Base-by-base conservation (phyloP, 306 rosid species). In the Trifolium repens region DNA sequence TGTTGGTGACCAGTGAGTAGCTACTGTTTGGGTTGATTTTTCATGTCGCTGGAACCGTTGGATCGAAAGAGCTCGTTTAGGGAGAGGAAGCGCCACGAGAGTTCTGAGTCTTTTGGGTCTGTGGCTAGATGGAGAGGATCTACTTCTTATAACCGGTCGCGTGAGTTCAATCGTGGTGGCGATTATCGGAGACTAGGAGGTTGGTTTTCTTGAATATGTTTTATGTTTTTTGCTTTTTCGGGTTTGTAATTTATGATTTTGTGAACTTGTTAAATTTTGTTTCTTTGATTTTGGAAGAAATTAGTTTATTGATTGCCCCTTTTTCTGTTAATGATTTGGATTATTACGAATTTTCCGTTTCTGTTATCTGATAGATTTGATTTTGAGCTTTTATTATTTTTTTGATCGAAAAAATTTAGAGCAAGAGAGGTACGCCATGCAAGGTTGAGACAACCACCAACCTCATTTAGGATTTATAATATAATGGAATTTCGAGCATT, bases 41-140 rank as follows among this genome's bases (percentile, higher is more conserved):
- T 89, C 88, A 96, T 96, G 99, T 97, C 98, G 98, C 97, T 89
- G 24, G 99, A 96, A 85, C 96, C 97, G 67, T 71, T 92, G 64
- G 64, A 58, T 58, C 64, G 64, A 58, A 58, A 96, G 90, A 96
- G 91, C 73, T 87, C 85, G 79, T 86, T 88, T 78, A 94, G 88
- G 88, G 96, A 94, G 93, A 89, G 98, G 96, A 96, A 89, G 96
- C 42, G 42, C 42, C 92, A 87, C 80, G 97, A 88, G 78, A 83
- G 96, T 81, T 88, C 96, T 11, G 98, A 92, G 73, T 81, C 96
- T 43, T 39, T 83, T 13, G 96, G 93, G 27, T 83, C 98, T n/a
- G 92, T 83, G 62, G 85, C 87, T 9, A 84, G 98, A 92, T 96
- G 98, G 98, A 88, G 97, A 84, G 99, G 88, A 62, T 85, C 99